These are phyloP conservation scores for Fusarium acutatum DNA, from an alignment of 2,329 filamentous ascomycete species.

Conservation along the genomic window DNA sequence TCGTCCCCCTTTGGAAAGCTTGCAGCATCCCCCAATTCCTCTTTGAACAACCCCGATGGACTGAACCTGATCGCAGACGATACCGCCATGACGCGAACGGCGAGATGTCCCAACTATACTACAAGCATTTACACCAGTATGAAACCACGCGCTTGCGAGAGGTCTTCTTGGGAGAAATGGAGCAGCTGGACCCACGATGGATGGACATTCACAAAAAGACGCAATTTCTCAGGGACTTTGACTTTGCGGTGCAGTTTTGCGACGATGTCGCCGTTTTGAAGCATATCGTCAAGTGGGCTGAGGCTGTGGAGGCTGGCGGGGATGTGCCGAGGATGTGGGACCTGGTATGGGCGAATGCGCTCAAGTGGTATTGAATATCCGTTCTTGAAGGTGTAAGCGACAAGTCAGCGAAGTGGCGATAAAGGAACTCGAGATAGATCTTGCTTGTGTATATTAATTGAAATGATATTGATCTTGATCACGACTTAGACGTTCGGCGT, in stretches of 20 bases:
- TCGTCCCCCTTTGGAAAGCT: conserved; percentile 51
- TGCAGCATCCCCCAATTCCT: conserved; percentile 48
- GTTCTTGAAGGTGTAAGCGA: not conserved
- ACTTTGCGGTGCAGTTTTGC: conserved; percentile 14
- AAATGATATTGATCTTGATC: not conserved
- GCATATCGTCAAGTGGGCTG: conserved; percentile 6
- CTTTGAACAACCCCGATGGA: conserved; percentile 22
- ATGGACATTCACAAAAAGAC: conserved; percentile 1
- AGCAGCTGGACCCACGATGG: conserved; percentile 46
- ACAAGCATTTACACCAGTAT: conserved; percentile 50
- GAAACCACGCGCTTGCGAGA: conserved; percentile 49
- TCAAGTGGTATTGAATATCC: not conserved
- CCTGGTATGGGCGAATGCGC: not conserved
- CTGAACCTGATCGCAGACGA: conserved; percentile 16
- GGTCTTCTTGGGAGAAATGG: conserved; percentile 44
- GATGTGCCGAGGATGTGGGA: not conserved
- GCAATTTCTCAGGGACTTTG: conserved; percentile 8
- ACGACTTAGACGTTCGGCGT: not conserved
- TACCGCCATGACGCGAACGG: conserved; percentile 22
- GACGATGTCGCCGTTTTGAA: not conserved
- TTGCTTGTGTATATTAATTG: not conserved
- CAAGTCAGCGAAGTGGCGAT: accelerated
- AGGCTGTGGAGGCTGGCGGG: not conserved
- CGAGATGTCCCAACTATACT: conserved; percentile 41
- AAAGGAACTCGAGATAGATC: not conserved